Evolutionary conservation across 1,284 basidiomycete genomes (phyloP).

Genomic region (Phaffia rhodozyma): DNA sequence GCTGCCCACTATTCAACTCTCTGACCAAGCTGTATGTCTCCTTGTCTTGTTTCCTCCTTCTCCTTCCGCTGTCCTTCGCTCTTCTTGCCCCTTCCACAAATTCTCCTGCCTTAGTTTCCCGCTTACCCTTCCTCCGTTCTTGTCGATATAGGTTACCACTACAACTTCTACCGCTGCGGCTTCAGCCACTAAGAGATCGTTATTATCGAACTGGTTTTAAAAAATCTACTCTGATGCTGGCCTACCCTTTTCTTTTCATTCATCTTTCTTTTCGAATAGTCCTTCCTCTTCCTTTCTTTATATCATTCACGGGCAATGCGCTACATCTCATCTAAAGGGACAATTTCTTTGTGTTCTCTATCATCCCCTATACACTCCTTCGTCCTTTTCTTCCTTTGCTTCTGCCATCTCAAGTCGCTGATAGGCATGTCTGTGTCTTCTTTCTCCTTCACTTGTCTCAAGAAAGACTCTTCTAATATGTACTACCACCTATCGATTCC

Average conservation of each 20-base stretch:
- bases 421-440: no score
- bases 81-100: neutral
- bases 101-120: neutral
- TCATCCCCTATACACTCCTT: neutral
- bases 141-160: no score
- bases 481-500: no score
- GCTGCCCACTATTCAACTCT: conserved; percentile 34
- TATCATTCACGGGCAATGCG: neutral
- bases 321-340: neutral
- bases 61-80: neutral
- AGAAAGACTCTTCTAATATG: no score
- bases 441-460: no score
- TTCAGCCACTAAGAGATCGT: no score
- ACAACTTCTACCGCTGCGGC: no score
- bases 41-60: neutral
- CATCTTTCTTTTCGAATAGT: neutral
- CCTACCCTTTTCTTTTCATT: no score
- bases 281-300: neutral
- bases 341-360: neutral
- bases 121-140: neutral
- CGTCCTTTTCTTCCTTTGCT: neutral
- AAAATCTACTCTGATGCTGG: no score
- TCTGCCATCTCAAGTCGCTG: neutral
- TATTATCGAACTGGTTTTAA: no score
- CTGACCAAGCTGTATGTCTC: conserved; percentile 21